Percentiles rank a stretch among this genome's conserved stretches.
These are phyloP conservation scores for Priceomyces castillae DNA, from an alignment of 805 yeast species.

Conservation along the genomic window DNA sequence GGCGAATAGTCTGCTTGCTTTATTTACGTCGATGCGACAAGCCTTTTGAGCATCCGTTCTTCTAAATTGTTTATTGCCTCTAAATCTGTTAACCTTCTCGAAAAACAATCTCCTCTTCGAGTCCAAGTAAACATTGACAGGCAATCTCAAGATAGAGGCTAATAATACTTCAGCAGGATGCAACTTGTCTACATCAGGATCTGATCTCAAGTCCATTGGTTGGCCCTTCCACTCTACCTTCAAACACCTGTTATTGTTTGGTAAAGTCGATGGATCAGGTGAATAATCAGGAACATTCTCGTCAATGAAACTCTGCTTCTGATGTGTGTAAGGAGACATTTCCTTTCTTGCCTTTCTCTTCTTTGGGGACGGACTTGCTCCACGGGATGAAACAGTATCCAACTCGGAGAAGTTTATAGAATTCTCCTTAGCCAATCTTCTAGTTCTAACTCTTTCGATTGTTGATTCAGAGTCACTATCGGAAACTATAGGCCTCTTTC, in stretches of 20 bases:
- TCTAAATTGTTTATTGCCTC: conserved; percentile 74
- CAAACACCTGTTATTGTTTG: conserved; percentile 67
- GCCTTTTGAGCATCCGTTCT: conserved; percentile 98
- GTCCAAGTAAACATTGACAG: conserved; percentile 77
- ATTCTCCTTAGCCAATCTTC: conserved; percentile 49
- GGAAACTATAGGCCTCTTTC: conserved; percentile 20
- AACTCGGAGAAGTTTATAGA: conserved; percentile 13
- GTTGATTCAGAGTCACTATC: conserved; percentile 34
- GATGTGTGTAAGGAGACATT: conserved; percentile 36
- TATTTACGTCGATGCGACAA: conserved; percentile 93
- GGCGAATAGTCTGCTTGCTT: conserved; percentile 86
- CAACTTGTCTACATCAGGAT: conserved; percentile 67
- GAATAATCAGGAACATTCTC: conserved; percentile 76
- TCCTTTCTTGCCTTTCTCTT: conserved; percentile 40
- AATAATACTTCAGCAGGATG: conserved; percentile 90
- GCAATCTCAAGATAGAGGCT: conserved; percentile 86
- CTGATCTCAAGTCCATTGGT: conserved; percentile 83
- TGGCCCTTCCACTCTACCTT: conserved; percentile 98
- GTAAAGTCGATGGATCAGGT: conserved; percentile 67
- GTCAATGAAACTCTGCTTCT: conserved; percentile 56
- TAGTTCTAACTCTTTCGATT: conserved; percentile 55
- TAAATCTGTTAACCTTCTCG: conserved; percentile 79
- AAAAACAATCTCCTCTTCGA: conserved; percentile 71
- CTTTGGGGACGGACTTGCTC: conserved; percentile 26
- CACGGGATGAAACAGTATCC: conserved; percentile 4